phyloP scores from a whole-genome alignment of 2,329 filamentous ascomycete species.

The Trichoderma citrinoviride region DNA sequence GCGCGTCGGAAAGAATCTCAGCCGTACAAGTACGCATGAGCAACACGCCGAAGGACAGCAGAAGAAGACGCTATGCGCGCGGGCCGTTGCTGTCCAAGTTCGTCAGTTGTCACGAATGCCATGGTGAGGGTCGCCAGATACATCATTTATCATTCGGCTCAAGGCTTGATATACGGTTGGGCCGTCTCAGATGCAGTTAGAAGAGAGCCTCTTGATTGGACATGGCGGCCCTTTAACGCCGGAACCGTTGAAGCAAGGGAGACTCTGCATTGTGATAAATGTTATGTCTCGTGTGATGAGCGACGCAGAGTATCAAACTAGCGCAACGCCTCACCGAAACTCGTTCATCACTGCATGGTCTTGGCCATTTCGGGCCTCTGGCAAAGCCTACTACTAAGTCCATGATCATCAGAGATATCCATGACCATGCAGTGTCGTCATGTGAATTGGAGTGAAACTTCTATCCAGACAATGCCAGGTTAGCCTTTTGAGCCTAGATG shows the following conservation, averaged over 20 bases:
- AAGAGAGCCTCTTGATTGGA: not conserved
- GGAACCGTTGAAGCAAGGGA: not conserved
- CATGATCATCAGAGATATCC: no score
- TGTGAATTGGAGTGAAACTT: not conserved
- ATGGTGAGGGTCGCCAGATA: not conserved
- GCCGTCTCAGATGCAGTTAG: not conserved
- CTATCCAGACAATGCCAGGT: no score
- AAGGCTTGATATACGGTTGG: not conserved
- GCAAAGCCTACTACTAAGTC: not conserved
- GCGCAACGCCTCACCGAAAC: not conserved
- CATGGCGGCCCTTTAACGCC: not conserved
- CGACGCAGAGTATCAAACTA: not conserved
- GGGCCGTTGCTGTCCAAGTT: not conserved
- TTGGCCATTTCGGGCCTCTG: not conserved
- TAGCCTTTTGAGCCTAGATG: no score
- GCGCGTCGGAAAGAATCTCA: not conserved
- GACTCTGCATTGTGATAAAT: not conserved
- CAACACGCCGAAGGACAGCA: not conserved
- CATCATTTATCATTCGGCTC: not conserved
- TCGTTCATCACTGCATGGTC: not conserved
- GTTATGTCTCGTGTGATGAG: not conserved
- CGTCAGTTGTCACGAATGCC: not conserved
- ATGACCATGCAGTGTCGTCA: not conserved
- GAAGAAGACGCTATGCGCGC: not conserved
- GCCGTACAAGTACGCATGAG: not conserved